Conservation (phyloP, 169 alveolate species). For the Plasmodium cynomolgi region DNA sequence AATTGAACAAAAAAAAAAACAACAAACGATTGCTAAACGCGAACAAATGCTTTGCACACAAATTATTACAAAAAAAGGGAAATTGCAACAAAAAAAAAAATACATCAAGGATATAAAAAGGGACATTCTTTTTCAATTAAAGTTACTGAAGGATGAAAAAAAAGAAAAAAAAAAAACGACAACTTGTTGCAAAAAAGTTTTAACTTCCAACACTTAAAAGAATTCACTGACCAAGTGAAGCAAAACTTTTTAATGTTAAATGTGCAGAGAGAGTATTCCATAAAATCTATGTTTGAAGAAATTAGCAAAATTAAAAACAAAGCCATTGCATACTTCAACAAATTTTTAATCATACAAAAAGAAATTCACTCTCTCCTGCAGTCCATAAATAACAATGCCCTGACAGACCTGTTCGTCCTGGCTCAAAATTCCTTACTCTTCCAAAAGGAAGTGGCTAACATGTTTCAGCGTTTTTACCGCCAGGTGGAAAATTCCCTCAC, state of each 20-base stretch:
- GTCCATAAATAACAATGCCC: slow-evolving; percentile 27
- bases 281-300: slow-evolving; percentile 33
- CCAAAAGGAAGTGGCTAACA: slow-evolving; percentile 26
- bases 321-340: slow-evolving; percentile 8
- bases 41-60: slow-evolving; percentile 37
- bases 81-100: slow-evolving; percentile 15
- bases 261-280: slow-evolving; percentile 17
- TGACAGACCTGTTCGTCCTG: slow-evolving; percentile 34
- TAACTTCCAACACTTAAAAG: slow-evolving; percentile 2
- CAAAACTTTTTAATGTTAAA: slow-evolving; percentile 17
- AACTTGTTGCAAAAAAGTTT: slow-evolving; percentile 6
- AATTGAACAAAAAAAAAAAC: slow-evolving; percentile 9
- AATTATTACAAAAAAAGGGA: slow-evolving; percentile 11
- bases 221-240: slow-evolving; percentile 30
- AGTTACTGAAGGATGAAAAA: slow-evolving; percentile 9
- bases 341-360: slow-evolving; percentile 43
- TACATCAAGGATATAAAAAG: slow-evolving; percentile 15
- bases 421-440: slow-evolving; percentile 29
- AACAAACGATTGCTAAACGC: neutral
- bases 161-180: slow-evolving; percentile 15
- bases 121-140: slow-evolving; percentile 20
- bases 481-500: slow-evolving; percentile 28
- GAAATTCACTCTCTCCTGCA: slow-evolving; percentile 19
- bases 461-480: slow-evolving; percentile 31
- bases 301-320: slow-evolving; percentile 11